A percentile compares a stretch with the other conserved stretches of the same genome.
phyloP scores from a whole-genome alignment of 805 yeast species.

The Sugiyamaella mastotermitis region DNA sequence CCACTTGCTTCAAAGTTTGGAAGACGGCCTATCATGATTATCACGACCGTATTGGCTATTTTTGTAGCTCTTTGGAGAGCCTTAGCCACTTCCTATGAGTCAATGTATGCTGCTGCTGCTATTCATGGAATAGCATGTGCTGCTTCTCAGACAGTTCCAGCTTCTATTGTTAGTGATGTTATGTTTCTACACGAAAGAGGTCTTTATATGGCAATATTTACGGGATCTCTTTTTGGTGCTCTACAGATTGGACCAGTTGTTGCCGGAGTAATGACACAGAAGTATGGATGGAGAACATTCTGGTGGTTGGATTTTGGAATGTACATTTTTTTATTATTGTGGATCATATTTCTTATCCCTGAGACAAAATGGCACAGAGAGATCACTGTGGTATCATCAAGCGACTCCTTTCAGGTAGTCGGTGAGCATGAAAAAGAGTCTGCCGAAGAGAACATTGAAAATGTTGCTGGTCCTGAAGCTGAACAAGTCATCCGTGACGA shows the following conservation, averaged over 20 bases:
- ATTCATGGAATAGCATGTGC: constrained; percentile 43
- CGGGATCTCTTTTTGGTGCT: constrained; percentile 32
- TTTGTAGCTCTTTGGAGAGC: constrained; percentile 40
- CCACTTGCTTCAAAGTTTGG: constrained; percentile 30
- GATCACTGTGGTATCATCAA: background rate
- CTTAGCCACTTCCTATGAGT: constrained; percentile 34
- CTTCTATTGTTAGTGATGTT: constrained; percentile 45
- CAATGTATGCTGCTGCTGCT: constrained; percentile 39
- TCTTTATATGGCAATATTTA: constrained; percentile 42
- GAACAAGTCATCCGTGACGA: constrained; percentile 4
- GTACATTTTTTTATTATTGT: constrained; percentile 4
- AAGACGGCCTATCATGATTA: constrained; percentile 8
- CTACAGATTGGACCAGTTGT: constrained; percentile 8
- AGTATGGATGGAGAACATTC: constrained; percentile 11
- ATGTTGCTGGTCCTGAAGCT: background rate
- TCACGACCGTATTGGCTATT: constrained; percentile 37
- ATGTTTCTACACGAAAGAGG: constrained; percentile 38
- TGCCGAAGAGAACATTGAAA: background rate
- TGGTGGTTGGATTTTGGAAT: constrained; percentile 11
- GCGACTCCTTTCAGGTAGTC: background rate
- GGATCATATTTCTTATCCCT: constrained; percentile 6
- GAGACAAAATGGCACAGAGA: constrained; percentile 11
- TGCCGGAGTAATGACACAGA: constrained; percentile 10
- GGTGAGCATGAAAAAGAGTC: background rate
- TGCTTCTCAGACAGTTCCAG: constrained; percentile 45